phyloP scores from a whole-genome alignment of 2,329 filamentous ascomycete species.

The Penicillium sclerotigenum region DNA sequence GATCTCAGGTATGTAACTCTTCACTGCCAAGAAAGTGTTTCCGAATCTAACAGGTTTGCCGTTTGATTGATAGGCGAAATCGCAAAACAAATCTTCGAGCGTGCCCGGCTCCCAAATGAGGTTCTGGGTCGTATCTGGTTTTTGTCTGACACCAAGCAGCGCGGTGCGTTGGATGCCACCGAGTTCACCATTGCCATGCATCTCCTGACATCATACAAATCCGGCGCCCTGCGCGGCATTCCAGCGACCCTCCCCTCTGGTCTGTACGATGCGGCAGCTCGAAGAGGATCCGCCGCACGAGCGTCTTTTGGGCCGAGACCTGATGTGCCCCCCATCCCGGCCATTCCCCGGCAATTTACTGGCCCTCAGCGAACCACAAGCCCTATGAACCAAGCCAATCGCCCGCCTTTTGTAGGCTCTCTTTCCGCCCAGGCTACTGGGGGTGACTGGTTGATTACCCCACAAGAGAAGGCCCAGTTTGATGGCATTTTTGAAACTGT shows the following conservation, averaged over 20 bases:
- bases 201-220: slow-evolving; percentile 86
- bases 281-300: slow-evolving; percentile 55
- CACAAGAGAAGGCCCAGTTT: slow-evolving; percentile 81
- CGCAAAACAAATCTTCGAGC: slow-evolving; percentile 93
- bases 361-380: slow-evolving; percentile 58
- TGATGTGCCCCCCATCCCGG: slow-evolving; percentile 56
- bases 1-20: slow-evolving; percentile 57
- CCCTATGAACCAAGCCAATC: slow-evolving; percentile 45
- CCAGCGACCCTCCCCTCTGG: slow-evolving; percentile 78
- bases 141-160: slow-evolving; percentile 87
- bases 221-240: slow-evolving; percentile 71
- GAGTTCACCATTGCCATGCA: slow-evolving; percentile 99
- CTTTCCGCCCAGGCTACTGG: slow-evolving; percentile 56
- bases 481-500: slow-evolving; percentile 81
- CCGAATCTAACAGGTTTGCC: not conserved
- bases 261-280: slow-evolving; percentile 84
- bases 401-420: slow-evolving; percentile 50
- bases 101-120: slow-evolving; percentile 84
- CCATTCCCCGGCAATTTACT: slow-evolving; percentile 79
- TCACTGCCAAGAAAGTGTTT: not conserved
- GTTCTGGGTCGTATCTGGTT: slow-evolving; percentile 94
- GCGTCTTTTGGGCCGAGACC: slow-evolving; percentile 53
- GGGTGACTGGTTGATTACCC: slow-evolving; percentile 76
- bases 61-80: slow-evolving; percentile 60
- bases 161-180: slow-evolving; percentile 77